phyloP scores from a whole-genome alignment of 495 filamentous ascomycete genomes.

The Podospora anserina region DNA sequence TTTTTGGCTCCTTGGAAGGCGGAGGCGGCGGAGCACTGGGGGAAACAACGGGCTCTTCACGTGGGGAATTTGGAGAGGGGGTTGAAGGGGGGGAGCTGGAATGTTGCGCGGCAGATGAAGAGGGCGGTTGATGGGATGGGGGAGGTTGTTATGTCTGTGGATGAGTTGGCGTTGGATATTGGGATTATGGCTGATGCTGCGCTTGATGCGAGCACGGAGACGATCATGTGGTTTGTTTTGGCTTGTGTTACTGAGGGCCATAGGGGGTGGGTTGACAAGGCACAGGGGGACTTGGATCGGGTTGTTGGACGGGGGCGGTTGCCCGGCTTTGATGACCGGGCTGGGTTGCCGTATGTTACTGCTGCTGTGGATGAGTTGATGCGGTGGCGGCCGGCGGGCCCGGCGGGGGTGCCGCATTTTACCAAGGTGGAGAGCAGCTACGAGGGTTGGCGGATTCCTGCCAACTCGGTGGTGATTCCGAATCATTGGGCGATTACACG shows the following conservation, averaged over 20 bases:
- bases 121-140: neutral
- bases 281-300: slow-evolving; percentile 53
- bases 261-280: slow-evolving; percentile 24
- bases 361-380: slow-evolving; percentile 49
- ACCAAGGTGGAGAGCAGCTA: slow-evolving; percentile 44
- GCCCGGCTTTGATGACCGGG: slow-evolving; percentile 46
- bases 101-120: slow-evolving; percentile 1
- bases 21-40: slow-evolving; percentile 8
- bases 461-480: slow-evolving; percentile 31
- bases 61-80: slow-evolving; percentile 8
- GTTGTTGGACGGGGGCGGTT: slow-evolving; percentile 38
- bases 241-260: neutral
- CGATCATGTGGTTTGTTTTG: slow-evolving; percentile 5
- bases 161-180: slow-evolving; percentile 10
- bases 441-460: slow-evolving; percentile 36
- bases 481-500: slow-evolving; percentile 44
- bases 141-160: neutral
- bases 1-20: slow-evolving; percentile 11
- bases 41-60: slow-evolving; percentile 7
- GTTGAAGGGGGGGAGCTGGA: neutral
- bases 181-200: slow-evolving; percentile 14
- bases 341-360: slow-evolving; percentile 45
- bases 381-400: slow-evolving; percentile 53
- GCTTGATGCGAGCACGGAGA: slow-evolving; percentile 3
- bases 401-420: slow-evolving; percentile 51